Percentiles rank a stretch among this genome's conserved stretches.
phyloP scores from a whole-genome alignment of 495 filamentous ascomycete genomes.

The Penicillium manginii region DNA sequence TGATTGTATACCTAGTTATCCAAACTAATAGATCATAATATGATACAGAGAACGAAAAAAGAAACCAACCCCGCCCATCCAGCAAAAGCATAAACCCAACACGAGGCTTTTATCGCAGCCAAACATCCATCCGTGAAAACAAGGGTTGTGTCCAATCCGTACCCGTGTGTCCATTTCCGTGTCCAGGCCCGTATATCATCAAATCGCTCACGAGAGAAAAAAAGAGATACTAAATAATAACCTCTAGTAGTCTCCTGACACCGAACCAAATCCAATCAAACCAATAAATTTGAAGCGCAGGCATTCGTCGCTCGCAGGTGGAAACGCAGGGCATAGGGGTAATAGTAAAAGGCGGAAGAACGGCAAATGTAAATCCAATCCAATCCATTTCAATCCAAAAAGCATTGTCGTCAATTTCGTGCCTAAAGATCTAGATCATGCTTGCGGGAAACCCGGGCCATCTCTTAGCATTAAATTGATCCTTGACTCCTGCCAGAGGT shows the following conservation, averaged over 20 bases:
- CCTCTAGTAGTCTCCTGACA: neutral
- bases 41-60: slow-evolving; percentile 7
- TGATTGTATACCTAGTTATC: slow-evolving; percentile 12
- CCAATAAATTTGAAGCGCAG: neutral
- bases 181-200: neutral
- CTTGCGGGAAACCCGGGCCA: neutral
- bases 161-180: neutral
- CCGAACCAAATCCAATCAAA: neutral
- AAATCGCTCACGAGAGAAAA: neutral
- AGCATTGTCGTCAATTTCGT: neutral
- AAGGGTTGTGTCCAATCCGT: neutral
- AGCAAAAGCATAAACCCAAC: neutral
- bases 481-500: slow-evolving; percentile 16
- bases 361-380: neutral
- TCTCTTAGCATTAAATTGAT: slow-evolving; percentile 5
- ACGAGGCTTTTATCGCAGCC: slow-evolving; percentile 9
- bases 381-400: neutral
- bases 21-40: slow-evolving; percentile 3
- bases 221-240: neutral
- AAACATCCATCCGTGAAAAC: neutral
- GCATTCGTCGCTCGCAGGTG: neutral
- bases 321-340: neutral
- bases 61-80: neutral
- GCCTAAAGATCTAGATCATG: neutral
- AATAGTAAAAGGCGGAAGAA: neutral